Percentiles rank a stretch among this genome's conserved stretches.
Conservation (phyloP, 1,284 basidiomycete species). For the Taiwanofungus camphoratus region DNA sequence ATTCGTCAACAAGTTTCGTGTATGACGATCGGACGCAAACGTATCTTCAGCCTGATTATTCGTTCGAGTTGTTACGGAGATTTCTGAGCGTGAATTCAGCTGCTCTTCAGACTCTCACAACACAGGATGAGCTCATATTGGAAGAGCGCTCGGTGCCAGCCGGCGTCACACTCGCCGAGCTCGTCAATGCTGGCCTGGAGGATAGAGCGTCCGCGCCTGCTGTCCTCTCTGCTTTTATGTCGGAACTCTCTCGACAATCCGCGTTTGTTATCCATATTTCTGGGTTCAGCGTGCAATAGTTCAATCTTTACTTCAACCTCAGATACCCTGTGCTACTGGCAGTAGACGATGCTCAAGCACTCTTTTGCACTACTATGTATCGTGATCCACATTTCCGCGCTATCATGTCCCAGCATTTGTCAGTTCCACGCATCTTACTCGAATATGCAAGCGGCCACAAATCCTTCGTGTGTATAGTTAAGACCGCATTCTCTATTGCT, state of each 20-base stretch:
- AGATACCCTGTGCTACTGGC: constrained; percentile 78
- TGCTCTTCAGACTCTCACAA: constrained; percentile 36
- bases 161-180: constrained; percentile 48
- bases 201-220: constrained; percentile 53
- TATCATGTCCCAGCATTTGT: constrained; percentile 79
- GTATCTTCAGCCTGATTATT: constrained; percentile 72
- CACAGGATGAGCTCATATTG: constrained; percentile 36
- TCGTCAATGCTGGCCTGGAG: constrained; percentile 57
- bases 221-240: constrained; percentile 62
- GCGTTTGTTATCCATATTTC: constrained; percentile 37
- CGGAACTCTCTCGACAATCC: constrained; percentile 63
- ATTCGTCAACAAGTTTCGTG: constrained; percentile 70
- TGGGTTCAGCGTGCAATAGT: neutral
- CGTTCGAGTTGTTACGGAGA: constrained; percentile 55
- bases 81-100: constrained; percentile 49
- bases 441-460: constrained; percentile 71
- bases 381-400: constrained; percentile 70
- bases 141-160: constrained; percentile 42
- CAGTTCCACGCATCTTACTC: constrained; percentile 72
- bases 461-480: constrained; percentile 49
- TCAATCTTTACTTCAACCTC: constrained; percentile 1
- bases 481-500: neutral
- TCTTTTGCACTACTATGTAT: constrained; percentile 70
- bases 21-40: constrained; percentile 75
- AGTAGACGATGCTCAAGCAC: constrained; percentile 81